A percentile compares a stretch with the other conserved stretches of the same genome.
Evolutionary conservation across 345 rosid species (phyloP).

Genomic region (Eucalyptus tenuipes): DNA sequence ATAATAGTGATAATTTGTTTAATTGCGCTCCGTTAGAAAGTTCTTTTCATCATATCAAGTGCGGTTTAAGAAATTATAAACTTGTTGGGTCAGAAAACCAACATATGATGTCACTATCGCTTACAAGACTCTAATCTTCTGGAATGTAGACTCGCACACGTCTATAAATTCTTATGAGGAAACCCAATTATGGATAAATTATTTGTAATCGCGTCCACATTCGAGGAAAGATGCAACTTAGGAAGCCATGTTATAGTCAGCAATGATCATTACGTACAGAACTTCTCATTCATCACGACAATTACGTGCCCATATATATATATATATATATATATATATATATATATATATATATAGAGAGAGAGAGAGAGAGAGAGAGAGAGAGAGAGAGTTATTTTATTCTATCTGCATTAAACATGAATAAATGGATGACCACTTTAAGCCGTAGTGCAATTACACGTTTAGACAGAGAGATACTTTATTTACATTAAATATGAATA

Average conservation of each 20-base stretch:
- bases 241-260: not conserved
- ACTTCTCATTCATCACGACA: not conserved
- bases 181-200: not conserved
- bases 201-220: not conserved
- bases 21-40: fast-evolving
- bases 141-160: not conserved
- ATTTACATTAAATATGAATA: not conserved
- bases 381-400: not conserved
- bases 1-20: not conserved
- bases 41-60: not conserved
- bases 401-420: not conserved
- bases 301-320: not conserved
- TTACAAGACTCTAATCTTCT: not conserved
- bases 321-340: not conserved
- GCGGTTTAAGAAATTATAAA: not conserved
- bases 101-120: not conserved
- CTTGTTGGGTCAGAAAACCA: not conserved
- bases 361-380: too few relatives aligned
- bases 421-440: not conserved
- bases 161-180: not conserved
- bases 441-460: not conserved
- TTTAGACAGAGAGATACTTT: not conserved
- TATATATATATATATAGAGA: too few relatives aligned
- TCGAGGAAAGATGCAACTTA: not conserved
- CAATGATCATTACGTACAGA: not conserved